These are phyloP conservation scores for Komagataella pastoris DNA, from an alignment of 805 yeast species.

Conservation along the genomic window DNA sequence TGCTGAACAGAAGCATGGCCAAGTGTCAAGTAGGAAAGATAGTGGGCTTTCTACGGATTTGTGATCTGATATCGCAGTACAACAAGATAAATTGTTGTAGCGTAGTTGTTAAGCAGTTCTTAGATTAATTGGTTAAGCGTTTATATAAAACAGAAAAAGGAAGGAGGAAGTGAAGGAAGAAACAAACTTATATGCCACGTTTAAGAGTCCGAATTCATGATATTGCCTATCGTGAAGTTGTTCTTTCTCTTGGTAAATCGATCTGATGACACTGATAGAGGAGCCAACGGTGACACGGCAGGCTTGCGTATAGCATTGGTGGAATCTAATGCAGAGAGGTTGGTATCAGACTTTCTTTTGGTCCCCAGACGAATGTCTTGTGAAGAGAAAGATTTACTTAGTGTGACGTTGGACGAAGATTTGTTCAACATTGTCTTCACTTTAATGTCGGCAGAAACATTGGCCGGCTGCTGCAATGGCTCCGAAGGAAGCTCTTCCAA, in stretches of 20 bases:
- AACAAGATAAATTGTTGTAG: neutral
- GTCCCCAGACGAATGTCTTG: neutral
- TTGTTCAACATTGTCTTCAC: neutral
- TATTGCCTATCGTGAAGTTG: neutral
- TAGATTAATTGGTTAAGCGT: neutral
- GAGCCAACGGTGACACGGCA: neutral
- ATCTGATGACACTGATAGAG: neutral
- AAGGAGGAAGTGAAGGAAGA: neutral
- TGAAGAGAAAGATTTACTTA: neutral
- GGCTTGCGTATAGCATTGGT: neutral
- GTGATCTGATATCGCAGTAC: neutral
- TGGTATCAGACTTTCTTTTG: neutral
- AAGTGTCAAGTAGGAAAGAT: neutral
- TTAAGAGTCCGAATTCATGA: neutral
- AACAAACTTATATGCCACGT: neutral
- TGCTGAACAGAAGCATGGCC: neutral
- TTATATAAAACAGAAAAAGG: neutral
- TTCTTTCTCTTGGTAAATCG: neutral
- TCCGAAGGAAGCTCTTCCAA: neutral
- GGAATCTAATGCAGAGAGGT: neutral
- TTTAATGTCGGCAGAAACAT: neutral
- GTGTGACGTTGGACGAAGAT: neutral
- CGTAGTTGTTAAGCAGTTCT: neutral
- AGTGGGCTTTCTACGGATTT: neutral
- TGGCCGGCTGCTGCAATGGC: neutral